Conservation (phyloP, 164 flowering plant genomes). For the Vitis amurensis region DNA sequence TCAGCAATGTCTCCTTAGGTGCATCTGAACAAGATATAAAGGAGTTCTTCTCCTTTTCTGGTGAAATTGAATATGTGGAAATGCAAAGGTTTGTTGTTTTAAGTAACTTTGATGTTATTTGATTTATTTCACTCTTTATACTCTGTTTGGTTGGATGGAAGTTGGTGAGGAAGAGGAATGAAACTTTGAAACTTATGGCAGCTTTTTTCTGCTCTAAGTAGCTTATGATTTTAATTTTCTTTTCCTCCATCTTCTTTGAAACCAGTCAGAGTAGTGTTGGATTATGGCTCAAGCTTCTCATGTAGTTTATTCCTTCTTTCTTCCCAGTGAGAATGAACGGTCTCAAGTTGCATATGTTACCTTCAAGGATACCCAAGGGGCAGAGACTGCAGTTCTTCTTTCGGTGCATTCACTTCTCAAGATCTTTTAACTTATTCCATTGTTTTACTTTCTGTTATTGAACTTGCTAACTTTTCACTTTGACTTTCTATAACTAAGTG, state of each 20-base stretch:
- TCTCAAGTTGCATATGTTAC: slow-evolving; percentile 81
- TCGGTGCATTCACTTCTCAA: slow-evolving; percentile 48
- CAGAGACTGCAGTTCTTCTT: slow-evolving; percentile 81
- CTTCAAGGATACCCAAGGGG: slow-evolving; percentile 75
- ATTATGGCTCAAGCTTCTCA: neutral
- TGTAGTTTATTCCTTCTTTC: neutral
- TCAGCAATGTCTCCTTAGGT: slow-evolving; percentile 70
- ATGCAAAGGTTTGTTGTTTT: slow-evolving; percentile 46
- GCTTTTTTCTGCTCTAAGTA: neutral
- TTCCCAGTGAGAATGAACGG: slow-evolving; percentile 57
- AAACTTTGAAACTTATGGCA: neutral
- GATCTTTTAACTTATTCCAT: neutral
- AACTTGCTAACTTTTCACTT: no score
- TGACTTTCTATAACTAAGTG: no score
- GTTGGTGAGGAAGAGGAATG: neutral
- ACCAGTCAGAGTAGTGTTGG: neutral
- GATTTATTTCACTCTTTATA: neutral
- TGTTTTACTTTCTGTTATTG: neutral
- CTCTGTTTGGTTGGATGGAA: neutral
- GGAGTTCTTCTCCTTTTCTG: slow-evolving; percentile 89
- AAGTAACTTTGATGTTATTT: neutral
- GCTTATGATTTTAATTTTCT: neutral
- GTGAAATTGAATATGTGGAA: slow-evolving; percentile 69
- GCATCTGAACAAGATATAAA: slow-evolving; percentile 71
- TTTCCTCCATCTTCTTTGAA: neutral